Evolutionary conservation across 768 basidiomycete species (phyloP), one percentile per base, ranked within the genome.

Genomic region (Plicaturopsis crispa): DNA sequence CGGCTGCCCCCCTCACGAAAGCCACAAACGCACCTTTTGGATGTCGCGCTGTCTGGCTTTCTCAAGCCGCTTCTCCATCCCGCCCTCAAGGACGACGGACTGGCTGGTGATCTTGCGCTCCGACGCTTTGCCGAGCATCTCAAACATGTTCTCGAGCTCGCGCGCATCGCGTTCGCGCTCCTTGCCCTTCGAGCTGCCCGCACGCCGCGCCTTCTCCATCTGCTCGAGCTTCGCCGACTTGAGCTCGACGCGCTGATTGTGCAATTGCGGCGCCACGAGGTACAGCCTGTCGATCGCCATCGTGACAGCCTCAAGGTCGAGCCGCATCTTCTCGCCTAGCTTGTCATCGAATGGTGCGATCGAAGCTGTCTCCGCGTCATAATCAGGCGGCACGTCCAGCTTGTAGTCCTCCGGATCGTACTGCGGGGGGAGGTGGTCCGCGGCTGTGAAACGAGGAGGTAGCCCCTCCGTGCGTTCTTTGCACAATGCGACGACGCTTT

Each of bases 191-290:
- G 28, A 31, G 44, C 6, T 46, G 7, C 68, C 73, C 30, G 67
- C 63, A 38, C 60, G 61, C 31, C 75, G 62, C 4, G 85, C 88
- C 31, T 72, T 71, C 57, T 88, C 84, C 65, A 90, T 73, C 57
- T 89, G 73, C 10, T 73, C 72, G 11, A 80, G 49, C 52, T 88
- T 85, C 18, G 75, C 63, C 4, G 70, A 70, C 50, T 82, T 81
- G 32, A 94, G 73, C 55, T 93, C 92, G n/a, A 87, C 90, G 1
- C 96, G 78, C 57, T 99, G 94, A 54, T 93, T 84, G 42, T 84
- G 77, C 30, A 97, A 60, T 55, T 94, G 92, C 1, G 94, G 93
- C 0, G 90, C 79, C 21, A 83, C 85, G 6, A 74, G 58, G 56
- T 96, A 89, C 8, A 97, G 63, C 24, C 91, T 69, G 55, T 94